phyloP scores from a whole-genome alignment of 1,139 yeast species.

The Geotrichum armillariae region DNA sequence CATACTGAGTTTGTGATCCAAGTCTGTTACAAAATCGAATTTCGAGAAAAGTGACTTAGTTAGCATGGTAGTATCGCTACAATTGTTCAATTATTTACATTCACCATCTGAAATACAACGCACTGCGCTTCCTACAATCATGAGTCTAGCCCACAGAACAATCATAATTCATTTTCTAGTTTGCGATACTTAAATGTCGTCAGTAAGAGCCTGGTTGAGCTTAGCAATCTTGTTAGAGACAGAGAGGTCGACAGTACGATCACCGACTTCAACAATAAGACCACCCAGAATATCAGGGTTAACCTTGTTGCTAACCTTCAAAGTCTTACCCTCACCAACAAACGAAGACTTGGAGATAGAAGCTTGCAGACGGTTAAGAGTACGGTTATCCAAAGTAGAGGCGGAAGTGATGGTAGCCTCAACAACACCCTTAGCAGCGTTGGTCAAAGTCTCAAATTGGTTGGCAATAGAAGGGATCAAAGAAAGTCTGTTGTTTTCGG shows the following conservation, averaged over 20 bases:
- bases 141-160: too few species aligned
- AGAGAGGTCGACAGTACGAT: slow-evolving; percentile 93
- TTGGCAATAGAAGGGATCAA: slow-evolving; percentile 64
- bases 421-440: slow-evolving; percentile 87
- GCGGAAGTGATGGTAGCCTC: slow-evolving; percentile 94
- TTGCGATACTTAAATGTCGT: slow-evolving; percentile 33
- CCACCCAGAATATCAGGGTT: slow-evolving; percentile 96
- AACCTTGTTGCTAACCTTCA: slow-evolving; percentile 78
- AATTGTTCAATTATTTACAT: too few species aligned
- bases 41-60: too few species aligned
- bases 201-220: slow-evolving; percentile 85
- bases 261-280: slow-evolving; percentile 92
- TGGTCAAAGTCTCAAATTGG: slow-evolving; percentile 76
- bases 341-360: slow-evolving; percentile 76
- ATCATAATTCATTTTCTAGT: background rate
- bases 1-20: too few species aligned
- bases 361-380: slow-evolving; percentile 73
- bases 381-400: slow-evolving; percentile 76
- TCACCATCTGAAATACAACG: too few species aligned
- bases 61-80: too few species aligned
- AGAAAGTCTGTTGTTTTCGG: slow-evolving; percentile 91
- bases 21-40: too few species aligned
- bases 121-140: too few species aligned
- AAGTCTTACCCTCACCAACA: slow-evolving; percentile 84
- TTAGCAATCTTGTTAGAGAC: slow-evolving; percentile 80